Evolutionary conservation across 768 basidiomycete species (phyloP).

Genomic region (Sarcodon aspratus): DNA sequence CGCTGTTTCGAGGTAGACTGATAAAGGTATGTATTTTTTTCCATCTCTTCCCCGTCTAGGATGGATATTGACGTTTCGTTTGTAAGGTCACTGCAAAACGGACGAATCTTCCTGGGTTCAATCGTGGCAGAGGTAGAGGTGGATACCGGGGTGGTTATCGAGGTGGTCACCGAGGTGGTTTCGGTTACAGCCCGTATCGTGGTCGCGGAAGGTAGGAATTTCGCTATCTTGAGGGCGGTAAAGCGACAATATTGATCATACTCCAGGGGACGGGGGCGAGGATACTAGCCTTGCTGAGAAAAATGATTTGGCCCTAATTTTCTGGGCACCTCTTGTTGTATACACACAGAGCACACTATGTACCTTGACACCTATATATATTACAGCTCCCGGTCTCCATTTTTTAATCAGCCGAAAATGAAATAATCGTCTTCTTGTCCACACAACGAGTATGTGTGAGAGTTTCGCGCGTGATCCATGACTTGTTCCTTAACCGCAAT

Average conservation of each 20-base stretch:
- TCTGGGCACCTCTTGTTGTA: too few species aligned
- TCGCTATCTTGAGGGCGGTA: slow-evolving; percentile 3
- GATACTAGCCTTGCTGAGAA: slow-evolving; percentile 44
- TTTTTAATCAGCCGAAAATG: too few species aligned
- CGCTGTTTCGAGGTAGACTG: slow-evolving; percentile 86
- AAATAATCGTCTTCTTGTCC: too few species aligned
- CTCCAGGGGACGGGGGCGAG: slow-evolving; percentile 63
- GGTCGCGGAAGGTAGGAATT: slow-evolving; percentile 62
- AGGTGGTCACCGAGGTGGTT: slow-evolving; percentile 50
- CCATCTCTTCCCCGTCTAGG: neutral
- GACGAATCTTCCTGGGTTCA: slow-evolving; percentile 92
- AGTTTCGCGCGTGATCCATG: too few species aligned
- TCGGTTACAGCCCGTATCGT: slow-evolving; percentile 52
- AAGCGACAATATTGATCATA: neutral
- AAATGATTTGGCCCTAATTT: too few species aligned
- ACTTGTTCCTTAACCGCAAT: too few species aligned
- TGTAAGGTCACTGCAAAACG: slow-evolving; percentile 85
- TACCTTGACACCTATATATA: too few species aligned
- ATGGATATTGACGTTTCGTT: neutral
- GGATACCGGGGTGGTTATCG: slow-evolving; percentile 34
- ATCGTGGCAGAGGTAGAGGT: slow-evolving; percentile 65
- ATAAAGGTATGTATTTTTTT: slow-evolving; percentile 62
- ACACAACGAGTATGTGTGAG: too few species aligned
- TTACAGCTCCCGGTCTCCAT: too few species aligned
- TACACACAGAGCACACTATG: too few species aligned